Evolutionary conservation across 1,284 basidiomycete species (phyloP).

Genomic region (Lignosus rhinocerotis): DNA sequence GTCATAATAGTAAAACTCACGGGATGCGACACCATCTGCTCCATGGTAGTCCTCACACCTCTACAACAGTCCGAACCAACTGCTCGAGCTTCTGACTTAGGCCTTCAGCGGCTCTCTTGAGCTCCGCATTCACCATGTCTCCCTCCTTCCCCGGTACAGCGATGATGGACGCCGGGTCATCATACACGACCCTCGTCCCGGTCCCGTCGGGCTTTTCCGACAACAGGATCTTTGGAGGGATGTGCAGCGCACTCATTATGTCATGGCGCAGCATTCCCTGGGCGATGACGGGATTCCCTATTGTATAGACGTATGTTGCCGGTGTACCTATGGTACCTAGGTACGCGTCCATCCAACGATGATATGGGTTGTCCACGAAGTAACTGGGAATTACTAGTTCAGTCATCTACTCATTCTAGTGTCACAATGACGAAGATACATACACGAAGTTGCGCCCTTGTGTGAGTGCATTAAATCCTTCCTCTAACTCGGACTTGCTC

Average conservation of each 20-base stretch:
- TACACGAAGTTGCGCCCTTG: constrained; percentile 49
- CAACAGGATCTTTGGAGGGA: constrained; percentile 51
- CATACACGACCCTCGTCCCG: constrained; percentile 49
- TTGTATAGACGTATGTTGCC: constrained; percentile 43
- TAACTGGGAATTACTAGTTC: constrained; percentile 35
- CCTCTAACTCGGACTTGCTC: constrained; percentile 41
- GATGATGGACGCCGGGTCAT: constrained; percentile 48
- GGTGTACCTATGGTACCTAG: constrained; percentile 27
- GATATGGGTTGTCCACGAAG: constrained; percentile 44
- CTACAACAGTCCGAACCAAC: constrained; percentile 34
- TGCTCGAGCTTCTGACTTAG: constrained; percentile 49
- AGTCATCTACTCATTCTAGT: background rate
- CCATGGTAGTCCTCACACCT: background rate
- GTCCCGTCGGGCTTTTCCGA: constrained; percentile 39
- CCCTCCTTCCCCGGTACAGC: constrained; percentile 23
- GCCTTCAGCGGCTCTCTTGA: constrained; percentile 37
- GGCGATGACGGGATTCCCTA: constrained; percentile 57
- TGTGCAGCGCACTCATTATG: constrained; percentile 41
- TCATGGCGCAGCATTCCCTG: constrained; percentile 48
- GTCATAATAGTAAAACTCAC: too few species aligned
- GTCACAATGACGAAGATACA: background rate
- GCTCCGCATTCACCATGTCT: constrained; percentile 26
- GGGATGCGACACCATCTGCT: too few species aligned
- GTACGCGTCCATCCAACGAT: constrained; percentile 43
- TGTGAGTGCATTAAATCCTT: constrained; percentile 30